Evolutionary conservation across 1,284 basidiomycete genomes (phyloP), one percentile per base, ranked within the genome.

Genomic region (Ceratobasidium sp.): DNA sequence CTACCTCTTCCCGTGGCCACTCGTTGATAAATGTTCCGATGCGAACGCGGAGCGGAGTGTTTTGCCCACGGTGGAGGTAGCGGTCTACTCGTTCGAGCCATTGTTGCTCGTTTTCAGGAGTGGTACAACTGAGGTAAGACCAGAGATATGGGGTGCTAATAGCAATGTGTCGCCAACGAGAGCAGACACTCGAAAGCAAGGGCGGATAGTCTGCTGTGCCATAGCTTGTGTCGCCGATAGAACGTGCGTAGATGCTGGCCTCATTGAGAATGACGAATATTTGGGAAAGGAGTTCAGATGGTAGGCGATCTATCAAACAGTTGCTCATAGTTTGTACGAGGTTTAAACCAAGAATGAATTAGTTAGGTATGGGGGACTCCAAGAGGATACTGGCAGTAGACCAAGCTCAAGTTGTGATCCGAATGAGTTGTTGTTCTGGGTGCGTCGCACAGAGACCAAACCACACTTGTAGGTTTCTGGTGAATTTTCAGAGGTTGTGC

Each of bases 131-230:
- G n/a, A 61, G 13, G n/a, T 24, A 56, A 46, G 53, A 39, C 68
- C 68, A 71, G 5, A 71, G 39, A 2, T 16, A 31, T 13, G 68
- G 56, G 11, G 68, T 59, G 41, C 22, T 27, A 19, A 59, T 59
- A 9, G 34, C 54, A 16, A 56, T 43, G 9, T 61, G 41, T 13
- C 68, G 54, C 68, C 68, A 71, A 31, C 54, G 54, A 43, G 43
- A 46, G 56, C 68, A 71, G 27, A 71, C 68, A 22, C 41, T 59
- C 27, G 68, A 59, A 31, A 59, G 41, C 31, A 46, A 13, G 29
- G 29, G 48, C n/a, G 56, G 29, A 61, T 71, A 61, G 24, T 71
- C 24, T 27, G 16, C 24, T 2, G 27, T 5, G 27, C 41, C 27
- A 31, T 71, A 31, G 37, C 51, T 34, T 24, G 22, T 7, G 27